Conservation (phyloP, 2,329 filamentous ascomycete genomes). For the Epichloe coenophiala region DNA sequence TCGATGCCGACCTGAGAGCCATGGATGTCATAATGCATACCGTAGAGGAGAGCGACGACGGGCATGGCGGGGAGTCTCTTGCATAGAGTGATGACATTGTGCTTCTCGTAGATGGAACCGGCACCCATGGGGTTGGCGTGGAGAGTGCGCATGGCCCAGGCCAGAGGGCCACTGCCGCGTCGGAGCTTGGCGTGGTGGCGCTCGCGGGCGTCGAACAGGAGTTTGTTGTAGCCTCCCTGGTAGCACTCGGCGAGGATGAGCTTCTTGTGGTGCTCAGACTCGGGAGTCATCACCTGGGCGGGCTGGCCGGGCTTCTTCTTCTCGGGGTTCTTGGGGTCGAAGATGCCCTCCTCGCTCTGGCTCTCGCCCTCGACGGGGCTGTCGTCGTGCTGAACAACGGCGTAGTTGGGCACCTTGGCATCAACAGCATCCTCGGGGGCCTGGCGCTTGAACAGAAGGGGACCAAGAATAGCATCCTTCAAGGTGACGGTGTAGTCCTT, state of each 20-base stretch:
- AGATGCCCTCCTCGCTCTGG: slow-evolving; percentile 11
- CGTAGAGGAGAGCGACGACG: slow-evolving; percentile 52
- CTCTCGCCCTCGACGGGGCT: slow-evolving; percentile 22
- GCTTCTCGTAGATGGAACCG: slow-evolving; percentile 59
- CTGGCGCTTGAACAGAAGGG: slow-evolving; percentile 48
- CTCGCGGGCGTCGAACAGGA: slow-evolving; percentile 41
- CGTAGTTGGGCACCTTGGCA: slow-evolving; percentile 60
- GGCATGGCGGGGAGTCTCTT: slow-evolving; percentile 61
- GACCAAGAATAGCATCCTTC: slow-evolving; percentile 49
- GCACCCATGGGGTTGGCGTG: slow-evolving; percentile 60
- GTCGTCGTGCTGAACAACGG: slow-evolving; percentile 55
- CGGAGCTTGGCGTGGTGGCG: slow-evolving; percentile 50
- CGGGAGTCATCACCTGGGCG: slow-evolving; percentile 7
- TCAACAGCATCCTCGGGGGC: slow-evolving; percentile 35
- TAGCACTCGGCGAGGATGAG: slow-evolving; percentile 31
- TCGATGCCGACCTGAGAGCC: slow-evolving; percentile 9
- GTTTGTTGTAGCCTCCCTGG: slow-evolving; percentile 46
- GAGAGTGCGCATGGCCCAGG: slow-evolving; percentile 67
- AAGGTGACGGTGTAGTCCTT: slow-evolving; percentile 51
- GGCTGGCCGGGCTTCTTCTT: neutral
- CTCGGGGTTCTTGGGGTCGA: slow-evolving; percentile 12
- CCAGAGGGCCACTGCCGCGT: slow-evolving; percentile 52
- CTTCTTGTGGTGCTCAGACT: slow-evolving; percentile 33
- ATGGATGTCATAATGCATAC: slow-evolving; percentile 73
- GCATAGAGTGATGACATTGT: slow-evolving; percentile 52